Conservation (phyloP, 129 eudicot genomes). For the Gnaphalium uliginosum region DNA sequence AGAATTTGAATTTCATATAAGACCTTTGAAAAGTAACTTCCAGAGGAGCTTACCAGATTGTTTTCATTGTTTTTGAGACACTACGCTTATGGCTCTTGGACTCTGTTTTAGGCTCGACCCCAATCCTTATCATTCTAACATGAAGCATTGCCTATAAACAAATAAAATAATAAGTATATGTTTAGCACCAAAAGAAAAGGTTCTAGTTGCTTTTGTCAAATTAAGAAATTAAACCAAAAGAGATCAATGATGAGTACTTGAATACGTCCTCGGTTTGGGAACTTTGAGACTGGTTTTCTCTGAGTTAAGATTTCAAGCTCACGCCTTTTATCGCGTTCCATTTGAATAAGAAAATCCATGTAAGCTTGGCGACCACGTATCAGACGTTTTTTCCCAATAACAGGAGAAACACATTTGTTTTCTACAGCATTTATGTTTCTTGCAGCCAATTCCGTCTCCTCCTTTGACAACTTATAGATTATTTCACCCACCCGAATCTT, state of each 20-base stretch:
- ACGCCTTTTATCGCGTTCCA: slow-evolving; percentile 50
- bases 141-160: slow-evolving; percentile 58
- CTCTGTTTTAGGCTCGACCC: slow-evolving; percentile 22
- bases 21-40: background rate
- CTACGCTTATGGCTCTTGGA: slow-evolving; percentile 25
- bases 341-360: slow-evolving; percentile 44
- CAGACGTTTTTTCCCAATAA: slow-evolving; percentile 37
- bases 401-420: slow-evolving; percentile 27
- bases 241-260: slow-evolving; percentile 37
- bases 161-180: background rate
- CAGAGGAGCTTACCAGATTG: slow-evolving; percentile 13
- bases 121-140: slow-evolving; percentile 43
- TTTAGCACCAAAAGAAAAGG: background rate
- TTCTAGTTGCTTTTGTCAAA: background rate
- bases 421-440: slow-evolving; percentile 15
- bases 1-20: background rate
- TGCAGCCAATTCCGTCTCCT: background rate
- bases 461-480: slow-evolving; percentile 43
- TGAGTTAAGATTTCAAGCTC: slow-evolving; percentile 51
- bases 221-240: background rate
- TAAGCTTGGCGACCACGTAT: slow-evolving; percentile 69
- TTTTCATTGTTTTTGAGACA: slow-evolving; percentile 25
- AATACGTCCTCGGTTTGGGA: slow-evolving; percentile 61
- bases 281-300: slow-evolving; percentile 52
- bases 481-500: slow-evolving; percentile 50